phyloP scores from a whole-genome alignment of 2,329 filamentous ascomycete genomes.

The Alternaria viburni region DNA sequence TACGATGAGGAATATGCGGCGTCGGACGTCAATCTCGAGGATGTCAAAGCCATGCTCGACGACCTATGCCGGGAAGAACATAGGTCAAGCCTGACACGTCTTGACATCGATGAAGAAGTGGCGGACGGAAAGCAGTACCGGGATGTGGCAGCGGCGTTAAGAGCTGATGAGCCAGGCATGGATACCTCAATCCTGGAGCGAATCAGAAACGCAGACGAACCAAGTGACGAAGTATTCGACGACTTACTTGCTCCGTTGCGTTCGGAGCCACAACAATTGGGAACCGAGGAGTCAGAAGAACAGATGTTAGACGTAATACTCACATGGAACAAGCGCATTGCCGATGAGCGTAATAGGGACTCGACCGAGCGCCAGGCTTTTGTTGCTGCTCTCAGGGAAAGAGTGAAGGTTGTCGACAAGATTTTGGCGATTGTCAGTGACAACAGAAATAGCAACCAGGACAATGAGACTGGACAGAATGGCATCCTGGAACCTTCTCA shows the following conservation, averaged over 20 bases:
- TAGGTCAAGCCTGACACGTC: not conserved
- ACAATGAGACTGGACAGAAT: not conserved
- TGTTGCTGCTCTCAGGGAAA: constrained; percentile 10
- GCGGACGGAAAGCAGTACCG: not conserved
- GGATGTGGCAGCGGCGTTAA: not conserved
- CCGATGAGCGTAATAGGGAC: not conserved
- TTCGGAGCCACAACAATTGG: not conserved
- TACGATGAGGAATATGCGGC: not conserved
- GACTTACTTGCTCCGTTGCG: constrained; percentile 28
- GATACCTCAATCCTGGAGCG: constrained; percentile 20
- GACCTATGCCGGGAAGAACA: not conserved
- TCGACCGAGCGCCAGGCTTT: constrained; percentile 5
- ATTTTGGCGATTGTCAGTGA: not conserved
- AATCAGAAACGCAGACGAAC: constrained; percentile 19
- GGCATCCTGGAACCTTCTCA: constrained; percentile 10
- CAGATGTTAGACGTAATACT: constrained; percentile 21
- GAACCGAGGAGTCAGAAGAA: constrained; percentile 16
- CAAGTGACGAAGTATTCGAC: constrained; percentile 14
- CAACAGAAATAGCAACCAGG: not conserved
- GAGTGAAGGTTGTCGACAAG: constrained; percentile 1
- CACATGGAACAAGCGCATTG: constrained; percentile 24
- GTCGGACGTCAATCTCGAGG: not conserved
- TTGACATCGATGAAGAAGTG: not conserved
- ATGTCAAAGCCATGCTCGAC: not conserved
- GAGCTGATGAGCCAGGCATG: not conserved